Evolutionary conservation across 75 land plant genomes (phyloP).

Genomic region (Picea glauca): DNA sequence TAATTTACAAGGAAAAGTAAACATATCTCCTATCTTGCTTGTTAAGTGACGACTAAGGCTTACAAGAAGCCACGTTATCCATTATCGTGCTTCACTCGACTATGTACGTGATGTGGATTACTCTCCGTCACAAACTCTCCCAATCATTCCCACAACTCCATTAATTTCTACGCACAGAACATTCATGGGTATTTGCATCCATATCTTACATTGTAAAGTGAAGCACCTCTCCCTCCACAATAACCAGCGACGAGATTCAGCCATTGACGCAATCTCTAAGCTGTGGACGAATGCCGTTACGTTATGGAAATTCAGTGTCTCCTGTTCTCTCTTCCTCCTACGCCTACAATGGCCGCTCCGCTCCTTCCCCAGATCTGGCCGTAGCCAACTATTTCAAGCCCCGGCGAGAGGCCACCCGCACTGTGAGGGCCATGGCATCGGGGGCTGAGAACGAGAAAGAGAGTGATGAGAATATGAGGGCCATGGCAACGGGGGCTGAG

Average conservation of each 20-base stretch:
- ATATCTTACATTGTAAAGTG: neutral
- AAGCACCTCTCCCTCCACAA: neutral
- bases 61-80: conserved; percentile 1
- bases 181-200: neutral
- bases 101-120: neutral
- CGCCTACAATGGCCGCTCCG: neutral
- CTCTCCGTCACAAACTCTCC: neutral
- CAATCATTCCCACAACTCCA: neutral
- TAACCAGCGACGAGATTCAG: neutral
- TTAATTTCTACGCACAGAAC: neutral
- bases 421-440: conserved; percentile 8
- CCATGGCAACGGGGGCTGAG: conserved; percentile 18
- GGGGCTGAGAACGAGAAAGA: conserved; percentile 13
- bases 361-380: neutral
- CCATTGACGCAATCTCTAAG: neutral
- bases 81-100: neutral
- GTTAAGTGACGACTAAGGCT: neutral
- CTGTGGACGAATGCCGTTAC: too few species aligned
- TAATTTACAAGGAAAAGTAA: too few species aligned
- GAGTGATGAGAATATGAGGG: conserved; percentile 9
- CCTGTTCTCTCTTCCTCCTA: neutral
- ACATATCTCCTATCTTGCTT: too few species aligned
- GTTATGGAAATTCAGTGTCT: neutral
- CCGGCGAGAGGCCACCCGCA: too few species aligned
- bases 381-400: neutral